phyloP scores from a whole-genome alignment of 352 stramenopile species.

The Phytophthora idaei region DNA sequence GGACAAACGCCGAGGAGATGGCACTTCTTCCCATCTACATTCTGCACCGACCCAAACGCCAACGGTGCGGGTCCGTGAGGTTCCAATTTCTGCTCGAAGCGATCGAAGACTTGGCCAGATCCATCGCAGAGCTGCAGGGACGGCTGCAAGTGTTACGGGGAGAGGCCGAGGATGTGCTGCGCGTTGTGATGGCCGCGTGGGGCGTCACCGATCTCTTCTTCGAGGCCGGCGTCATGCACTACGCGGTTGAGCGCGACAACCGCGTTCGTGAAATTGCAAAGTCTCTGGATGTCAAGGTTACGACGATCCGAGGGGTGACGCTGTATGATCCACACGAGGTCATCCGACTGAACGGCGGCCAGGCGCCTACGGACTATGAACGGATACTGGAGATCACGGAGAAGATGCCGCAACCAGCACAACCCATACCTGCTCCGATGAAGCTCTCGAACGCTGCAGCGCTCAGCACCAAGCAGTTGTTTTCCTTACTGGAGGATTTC shows the following conservation, averaged over 20 bases:
- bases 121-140: conserved; percentile 39
- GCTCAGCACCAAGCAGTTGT: conserved; percentile 37
- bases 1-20: conserved; percentile 24
- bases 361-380: conserved; percentile 54
- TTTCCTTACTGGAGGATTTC: conserved; percentile 36
- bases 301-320: conserved; percentile 46
- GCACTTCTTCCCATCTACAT: conserved; percentile 84
- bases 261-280: conserved; percentile 45
- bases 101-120: conserved; percentile 73
- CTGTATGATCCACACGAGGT: conserved; percentile 67
- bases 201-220: conserved; percentile 75
- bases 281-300: conserved; percentile 42
- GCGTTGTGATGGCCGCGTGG: conserved; percentile 57
- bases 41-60: conserved; percentile 76
- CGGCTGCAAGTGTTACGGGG: conserved; percentile 62
- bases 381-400: conserved; percentile 59
- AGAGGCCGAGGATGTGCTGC: conserved; percentile 62
- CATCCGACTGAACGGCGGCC: conserved; percentile 52
- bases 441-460: conserved; percentile 29
- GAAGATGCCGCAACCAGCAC: conserved; percentile 55
- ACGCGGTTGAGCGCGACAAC: conserved; percentile 51
- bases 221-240: conserved; percentile 61
- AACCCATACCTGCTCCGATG: conserved; percentile 43
- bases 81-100: conserved; percentile 95
- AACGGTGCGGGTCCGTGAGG: conserved; percentile 65